Conservation (phyloP, 345 rosid species). For the Populus nigra region DNA sequence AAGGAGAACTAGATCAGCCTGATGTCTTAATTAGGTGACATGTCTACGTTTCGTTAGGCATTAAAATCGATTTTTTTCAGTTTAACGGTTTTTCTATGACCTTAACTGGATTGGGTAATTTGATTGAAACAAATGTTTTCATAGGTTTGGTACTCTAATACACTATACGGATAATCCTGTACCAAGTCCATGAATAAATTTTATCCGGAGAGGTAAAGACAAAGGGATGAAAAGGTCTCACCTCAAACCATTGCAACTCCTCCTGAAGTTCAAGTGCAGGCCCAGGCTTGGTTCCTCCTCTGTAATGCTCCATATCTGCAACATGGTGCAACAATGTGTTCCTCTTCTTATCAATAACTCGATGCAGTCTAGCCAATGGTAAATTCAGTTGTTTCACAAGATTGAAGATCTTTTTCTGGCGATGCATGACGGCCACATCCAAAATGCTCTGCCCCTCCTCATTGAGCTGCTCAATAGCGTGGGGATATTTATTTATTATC, state of each 20-base stretch:
- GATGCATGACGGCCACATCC: neutral
- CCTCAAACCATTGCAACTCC: conserved; percentile 21
- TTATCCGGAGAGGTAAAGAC: conserved; percentile 16
- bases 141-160: too few relatives aligned
- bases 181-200: too few relatives aligned
- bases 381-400: neutral
- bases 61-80: too few relatives aligned
- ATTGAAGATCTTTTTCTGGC: conserved; percentile 6
- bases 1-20: too few relatives aligned
- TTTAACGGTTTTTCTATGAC: too few relatives aligned
- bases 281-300: neutral
- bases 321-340: conserved; percentile 24
- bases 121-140: too few relatives aligned
- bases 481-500: conserved; percentile 4
- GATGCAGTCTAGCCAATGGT: neutral
- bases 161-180: too few relatives aligned
- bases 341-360: conserved; percentile 21
- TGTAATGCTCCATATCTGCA: conserved; percentile 1
- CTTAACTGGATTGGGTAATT: too few relatives aligned
- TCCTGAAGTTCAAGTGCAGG: conserved; percentile 27
- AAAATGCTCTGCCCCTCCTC: too few relatives aligned
- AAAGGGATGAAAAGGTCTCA: neutral
- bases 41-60: too few relatives aligned
- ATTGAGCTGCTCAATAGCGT: too few relatives aligned
- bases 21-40: too few relatives aligned